Conservation (phyloP, 805 yeast genomes). For the Starmerella bombicola region DNA sequence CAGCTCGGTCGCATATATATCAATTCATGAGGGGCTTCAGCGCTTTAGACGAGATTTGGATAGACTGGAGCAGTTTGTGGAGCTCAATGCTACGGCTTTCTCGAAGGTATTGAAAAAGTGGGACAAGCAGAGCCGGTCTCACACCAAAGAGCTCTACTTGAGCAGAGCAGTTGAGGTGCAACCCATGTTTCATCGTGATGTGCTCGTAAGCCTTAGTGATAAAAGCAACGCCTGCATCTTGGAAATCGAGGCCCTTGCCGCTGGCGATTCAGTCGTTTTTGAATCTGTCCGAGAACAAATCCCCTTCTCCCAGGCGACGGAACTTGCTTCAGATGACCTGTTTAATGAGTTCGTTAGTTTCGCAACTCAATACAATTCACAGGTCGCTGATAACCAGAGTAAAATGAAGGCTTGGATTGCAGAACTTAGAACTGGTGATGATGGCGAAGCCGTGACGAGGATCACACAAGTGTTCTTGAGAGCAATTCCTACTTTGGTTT, state of each 20-base stretch:
- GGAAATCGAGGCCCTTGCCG: conserved; percentile 63
- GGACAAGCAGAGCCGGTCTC: conserved; percentile 94
- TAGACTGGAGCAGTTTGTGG: conserved; percentile 84
- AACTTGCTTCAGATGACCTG: conserved; percentile 40
- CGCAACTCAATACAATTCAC: conserved; percentile 26
- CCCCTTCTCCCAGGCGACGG: conserved; percentile 7
- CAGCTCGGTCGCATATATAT: conserved; percentile 64
- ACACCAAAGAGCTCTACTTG: conserved; percentile 81
- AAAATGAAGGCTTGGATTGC: conserved; percentile 37
- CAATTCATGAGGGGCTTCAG: conserved; percentile 77
- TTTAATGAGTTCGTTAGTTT: conserved; percentile 51
- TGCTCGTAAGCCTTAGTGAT: conserved; percentile 74
- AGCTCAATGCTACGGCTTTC: conserved; percentile 89
- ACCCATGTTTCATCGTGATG: conserved; percentile 87
- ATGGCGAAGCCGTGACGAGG: conserved; percentile 32
- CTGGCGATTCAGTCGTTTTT: conserved; percentile 33
- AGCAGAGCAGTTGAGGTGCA: conserved; percentile 91
- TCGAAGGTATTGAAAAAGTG: conserved; percentile 92
- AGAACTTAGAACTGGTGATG: conserved; percentile 29
- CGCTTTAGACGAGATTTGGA: conserved; percentile 81
- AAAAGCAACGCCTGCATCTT: conserved; percentile 38
- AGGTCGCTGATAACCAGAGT: conserved; percentile 23
- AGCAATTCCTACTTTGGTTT: conserved; percentile 51
- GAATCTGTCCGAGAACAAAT: conserved; percentile 11
- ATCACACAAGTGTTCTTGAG: conserved; percentile 63